Percentiles rank a stretch among this genome's conserved stretches.
These are phyloP conservation scores for Coprinopsis sp. DNA, from an alignment of 768 basidiomycete species.

Conservation along the genomic window DNA sequence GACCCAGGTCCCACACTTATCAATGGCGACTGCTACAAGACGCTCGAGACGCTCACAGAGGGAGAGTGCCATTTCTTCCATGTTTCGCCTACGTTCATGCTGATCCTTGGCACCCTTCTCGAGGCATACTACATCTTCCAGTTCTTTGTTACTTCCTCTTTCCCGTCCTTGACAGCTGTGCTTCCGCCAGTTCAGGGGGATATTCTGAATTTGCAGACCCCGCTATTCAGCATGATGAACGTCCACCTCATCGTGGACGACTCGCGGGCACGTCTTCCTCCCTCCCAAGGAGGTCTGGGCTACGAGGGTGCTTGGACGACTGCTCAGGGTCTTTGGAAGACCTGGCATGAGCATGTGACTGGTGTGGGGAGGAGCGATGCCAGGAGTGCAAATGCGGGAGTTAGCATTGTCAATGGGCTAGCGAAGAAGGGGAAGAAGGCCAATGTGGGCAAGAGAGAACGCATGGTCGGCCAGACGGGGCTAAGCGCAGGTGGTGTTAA, in stretches of 20 bases:
- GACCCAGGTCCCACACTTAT: slow-evolving; percentile 63
- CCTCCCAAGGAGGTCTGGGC: slow-evolving; percentile 57
- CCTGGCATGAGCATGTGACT: slow-evolving; percentile 43
- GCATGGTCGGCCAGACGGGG: too few species aligned
- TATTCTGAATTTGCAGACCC: slow-evolving; percentile 52
- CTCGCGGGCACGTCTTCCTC: slow-evolving; percentile 53
- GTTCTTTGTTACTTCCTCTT: slow-evolving; percentile 29
- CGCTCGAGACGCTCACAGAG: slow-evolving; percentile 51
- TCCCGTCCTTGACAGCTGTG: slow-evolving; percentile 20
- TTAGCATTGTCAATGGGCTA: slow-evolving; percentile 8
- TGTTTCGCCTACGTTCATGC: slow-evolving; percentile 60
- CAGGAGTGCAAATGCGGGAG: slow-evolving; percentile 9
- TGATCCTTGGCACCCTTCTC: slow-evolving; percentile 55
- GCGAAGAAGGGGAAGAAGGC: slow-evolving; percentile 1
- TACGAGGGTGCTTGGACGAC: slow-evolving; percentile 58
- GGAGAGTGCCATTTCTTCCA: slow-evolving; percentile 51
- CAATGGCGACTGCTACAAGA: slow-evolving; percentile 57
- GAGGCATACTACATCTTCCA: slow-evolving; percentile 52
- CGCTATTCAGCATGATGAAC: slow-evolving; percentile 48
- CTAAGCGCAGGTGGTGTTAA: too few species aligned
- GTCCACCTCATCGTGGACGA: slow-evolving; percentile 63
- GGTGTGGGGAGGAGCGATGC: slow-evolving; percentile 20
- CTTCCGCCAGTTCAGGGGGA: slow-evolving; percentile 46
- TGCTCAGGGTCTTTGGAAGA: slow-evolving; percentile 52
- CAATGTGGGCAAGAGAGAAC: too few species aligned